Percentiles rank a stretch among this genome's conserved stretches.
Evolutionary conservation across 2,329 filamentous ascomycete species (phyloP).

Genomic region (Metarhizium album): DNA sequence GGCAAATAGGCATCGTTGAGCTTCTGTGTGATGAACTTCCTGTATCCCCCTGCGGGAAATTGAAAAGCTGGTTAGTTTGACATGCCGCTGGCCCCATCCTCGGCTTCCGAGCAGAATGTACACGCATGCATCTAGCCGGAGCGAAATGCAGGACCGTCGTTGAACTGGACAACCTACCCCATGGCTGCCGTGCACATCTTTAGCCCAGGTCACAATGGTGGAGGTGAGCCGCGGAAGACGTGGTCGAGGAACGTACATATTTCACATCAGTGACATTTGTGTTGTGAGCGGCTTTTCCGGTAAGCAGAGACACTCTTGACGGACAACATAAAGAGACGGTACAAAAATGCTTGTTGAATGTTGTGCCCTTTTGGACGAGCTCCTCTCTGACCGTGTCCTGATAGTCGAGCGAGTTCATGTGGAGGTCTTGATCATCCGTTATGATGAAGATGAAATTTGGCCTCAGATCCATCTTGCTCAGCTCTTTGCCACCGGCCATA

Average conservation of each 20-base stretch:
- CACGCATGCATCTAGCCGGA: not conserved
- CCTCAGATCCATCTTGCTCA: not conserved
- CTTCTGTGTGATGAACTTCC: constrained; percentile 54
- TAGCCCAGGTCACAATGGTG: not conserved
- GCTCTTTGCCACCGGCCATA: not conserved
- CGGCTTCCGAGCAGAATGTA: too few species aligned
- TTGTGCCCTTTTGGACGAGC: constrained; percentile 45
- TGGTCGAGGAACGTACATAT: constrained; percentile 20
- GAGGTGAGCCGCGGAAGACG: not conserved
- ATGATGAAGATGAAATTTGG: constrained; percentile 56
- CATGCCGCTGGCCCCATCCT: too few species aligned
- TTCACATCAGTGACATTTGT: constrained; percentile 54
- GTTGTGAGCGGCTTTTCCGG: constrained; percentile 57
- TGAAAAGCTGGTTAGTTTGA: not conserved
- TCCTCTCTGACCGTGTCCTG: constrained; percentile 48
- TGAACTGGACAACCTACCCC: constrained; percentile 24
- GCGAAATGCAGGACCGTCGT: not conserved
- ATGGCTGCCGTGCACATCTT: constrained; percentile 22
- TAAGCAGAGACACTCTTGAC: constrained; percentile 53
- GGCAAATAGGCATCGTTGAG: constrained; percentile 59
- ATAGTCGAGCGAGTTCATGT: constrained; percentile 49
- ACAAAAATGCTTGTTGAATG: constrained; percentile 52
- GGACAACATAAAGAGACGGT: constrained; percentile 60
- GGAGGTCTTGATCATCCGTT: constrained; percentile 57
- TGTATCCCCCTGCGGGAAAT: constrained; percentile 33